Evolutionary conservation across 257 asterid genomes (phyloP).

Genomic region (Solanum virginianum): DNA sequence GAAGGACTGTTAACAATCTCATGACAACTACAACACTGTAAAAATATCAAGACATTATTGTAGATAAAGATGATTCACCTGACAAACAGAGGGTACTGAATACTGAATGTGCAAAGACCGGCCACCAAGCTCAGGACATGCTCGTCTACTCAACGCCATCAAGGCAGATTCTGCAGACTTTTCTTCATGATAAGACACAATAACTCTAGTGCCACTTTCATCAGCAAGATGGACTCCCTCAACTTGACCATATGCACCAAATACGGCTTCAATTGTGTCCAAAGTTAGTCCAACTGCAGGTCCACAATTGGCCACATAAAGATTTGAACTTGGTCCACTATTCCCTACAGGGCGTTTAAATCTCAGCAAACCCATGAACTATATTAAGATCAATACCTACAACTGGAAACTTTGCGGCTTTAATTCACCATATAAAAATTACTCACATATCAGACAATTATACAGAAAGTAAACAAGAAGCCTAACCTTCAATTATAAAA

Average conservation of each 20-base stretch:
- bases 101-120: conserved; percentile 71
- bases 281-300: conserved; percentile 76
- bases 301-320: conserved; percentile 91
- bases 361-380: conserved; percentile 61
- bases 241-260: conserved; percentile 52
- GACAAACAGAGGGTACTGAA: conserved; percentile 45
- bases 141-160: conserved; percentile 45
- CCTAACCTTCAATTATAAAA: not conserved
- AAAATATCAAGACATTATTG: not conserved
- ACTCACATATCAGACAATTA: not conserved
- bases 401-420: not conserved
- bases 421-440: not conserved
- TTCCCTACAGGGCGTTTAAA: conserved; percentile 54
- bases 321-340: conserved; percentile 46
- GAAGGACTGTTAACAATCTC: not conserved
- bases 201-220: conserved; percentile 85
- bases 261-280: conserved; percentile 48
- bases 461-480: not conserved
- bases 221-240: conserved; percentile 75
- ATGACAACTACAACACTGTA: not conserved
- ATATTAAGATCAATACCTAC: not conserved
- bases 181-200: conserved; percentile 49
- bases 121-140: conserved; percentile 53
- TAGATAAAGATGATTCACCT: conserved; percentile 25
- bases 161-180: conserved; percentile 53